Evolutionary conservation across 2,329 filamentous ascomycete species (phyloP), one percentile per base, ranked within the genome.

Genomic region (Phialophora verrucosa): DNA sequence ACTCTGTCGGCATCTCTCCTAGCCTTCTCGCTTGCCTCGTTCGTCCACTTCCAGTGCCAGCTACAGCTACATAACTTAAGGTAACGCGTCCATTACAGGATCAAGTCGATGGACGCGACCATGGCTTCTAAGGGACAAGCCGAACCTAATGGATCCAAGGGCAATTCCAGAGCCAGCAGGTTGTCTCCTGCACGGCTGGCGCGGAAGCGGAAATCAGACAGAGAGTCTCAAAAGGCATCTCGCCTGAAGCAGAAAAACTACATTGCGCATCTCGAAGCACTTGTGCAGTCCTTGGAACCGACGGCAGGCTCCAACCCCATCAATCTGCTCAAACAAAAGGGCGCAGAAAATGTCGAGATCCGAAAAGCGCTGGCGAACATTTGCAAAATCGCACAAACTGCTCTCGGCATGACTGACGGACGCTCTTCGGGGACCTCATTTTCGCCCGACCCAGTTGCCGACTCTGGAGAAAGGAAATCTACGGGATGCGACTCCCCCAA

Each of bases 201-300:
- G 8, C 44, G 55, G 35, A 57, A 57, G 23, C 35, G 55, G 27
- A 27, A 57, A 25, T 35, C 55, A 12, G 55, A 57, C n/a, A 44
- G 55, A n/a, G 55, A 57, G 35, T 57, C 55, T 35, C 55, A 57
- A 57, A 57, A 57, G 35, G 55, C 55, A n/a, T 57, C 55, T n/a
- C 55, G 55, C 20, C 27, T 57, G 32, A 57, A 57, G 12, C 55
- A 57, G 55, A 57, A 57, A n/a, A 57, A 57, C 55, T 57, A 57
- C 12, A 57, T 57, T 32, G 55, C 55, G 14, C 55, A 57, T 57
- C 32, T 57, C 20, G 55, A 57, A 31, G 55, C 32, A 29, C 27
- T 57, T 20, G 55, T 57, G 6, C 35, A 57, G 55, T 57, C 55
- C 2, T n/a, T 57, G 55, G 55, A 42, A 27, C 23, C 55, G 14